Evolutionary conservation across 495 filamentous ascomycete species (phyloP), one percentile per base, ranked within the genome.

Genomic region (Lophiotrema nucula): DNA sequence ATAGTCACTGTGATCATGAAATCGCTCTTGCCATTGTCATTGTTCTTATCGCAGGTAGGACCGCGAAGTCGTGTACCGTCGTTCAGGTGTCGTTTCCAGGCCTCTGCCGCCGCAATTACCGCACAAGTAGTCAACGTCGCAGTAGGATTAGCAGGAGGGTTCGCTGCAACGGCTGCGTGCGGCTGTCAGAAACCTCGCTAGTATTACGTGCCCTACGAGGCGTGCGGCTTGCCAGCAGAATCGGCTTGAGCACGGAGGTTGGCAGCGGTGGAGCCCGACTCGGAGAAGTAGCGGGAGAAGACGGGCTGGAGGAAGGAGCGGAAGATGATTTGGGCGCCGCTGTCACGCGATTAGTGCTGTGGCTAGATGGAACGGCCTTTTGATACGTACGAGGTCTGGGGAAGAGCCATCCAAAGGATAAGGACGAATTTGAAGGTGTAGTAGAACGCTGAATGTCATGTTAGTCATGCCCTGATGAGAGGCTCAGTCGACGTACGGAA

Each of bases 401-500:
- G 93, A 59, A 99, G 89, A 63, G 92, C 86, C 76, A 97, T 89
- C 95, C 95, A 99, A 69, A 99, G 83, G 66, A 97, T 78, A 69
- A 97, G 83, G 69, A 90, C 81, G 70, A 99, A 96, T 80, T 99
- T 99, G 87, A 97, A 97, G 76, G 92, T 93, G 77, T 90, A 99
- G 85, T 99, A 99, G 83, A 99, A 99, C 68, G 93, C 82, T 85
- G 54, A 47, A 10, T 8, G 28, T 28, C 23, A 28, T n/a, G n/a
- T 49, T 22, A 60, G 50, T 50, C 13, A 53, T n/a, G 43, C 21
- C 31, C 16, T 26, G 33, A 19, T n/a, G 2, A 13, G 21, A 16
- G 28, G 18, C 16, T 13, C 3, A 26, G 23, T 44, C 48, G 23
- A 46, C 81, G 62, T 81, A 86, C 83, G 93, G 81, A 99, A 92